Evolutionary conservation across 2,329 filamentous ascomycete genomes (phyloP), one percentile per base, ranked within the genome.

Genomic region (Aspergillus carbonarius): DNA sequence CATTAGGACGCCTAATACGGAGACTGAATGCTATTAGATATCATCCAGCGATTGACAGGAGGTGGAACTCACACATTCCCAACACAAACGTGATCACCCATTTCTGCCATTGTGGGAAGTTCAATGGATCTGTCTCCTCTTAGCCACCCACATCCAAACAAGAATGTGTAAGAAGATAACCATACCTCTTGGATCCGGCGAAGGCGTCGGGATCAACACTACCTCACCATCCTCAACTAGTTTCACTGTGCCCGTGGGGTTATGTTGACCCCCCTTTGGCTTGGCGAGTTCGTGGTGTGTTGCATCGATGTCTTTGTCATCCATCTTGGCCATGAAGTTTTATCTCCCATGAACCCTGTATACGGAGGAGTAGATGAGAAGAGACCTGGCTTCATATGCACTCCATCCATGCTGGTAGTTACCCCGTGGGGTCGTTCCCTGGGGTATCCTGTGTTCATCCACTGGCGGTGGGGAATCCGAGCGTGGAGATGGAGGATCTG

Each of bases 81-180:
- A 53, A 17, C 23, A 53, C 50, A 27, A 27, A 40, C 12, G 50
- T 53, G 6, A 53, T 53, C 2, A 42, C 35, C 58, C 58, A 60
- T 47, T 60, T 60, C 6, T 56, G 58, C 54, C 54, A 60, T 6
- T 56, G 58, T 1, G 58, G 55, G 5, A 58, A 44, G 17, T 58
- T 58, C 40, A 60, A 37, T 9, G 58, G 58, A 23, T 60, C 58
- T 60, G n/a, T 6, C 2, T n/a, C n/a, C 2, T 30, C 6, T 17
- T 47, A 10, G 7, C 23, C 8, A 47, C 2, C 1, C 4, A 47
- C 15, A 4, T 15, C 0, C 5, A n/a, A 15, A 10, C 13, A 2
- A 15, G 9, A 15, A 46, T 0, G 8, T 46, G 23, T 15, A 8
- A 7, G 4, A 40, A n/a, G 17, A 12, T 13, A 17, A 4, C 2